Percentiles rank a stretch among this genome's conserved stretches.
Evolutionary conservation across 306 rosid genomes (phyloP).

Genomic region (Morella rubra): DNA sequence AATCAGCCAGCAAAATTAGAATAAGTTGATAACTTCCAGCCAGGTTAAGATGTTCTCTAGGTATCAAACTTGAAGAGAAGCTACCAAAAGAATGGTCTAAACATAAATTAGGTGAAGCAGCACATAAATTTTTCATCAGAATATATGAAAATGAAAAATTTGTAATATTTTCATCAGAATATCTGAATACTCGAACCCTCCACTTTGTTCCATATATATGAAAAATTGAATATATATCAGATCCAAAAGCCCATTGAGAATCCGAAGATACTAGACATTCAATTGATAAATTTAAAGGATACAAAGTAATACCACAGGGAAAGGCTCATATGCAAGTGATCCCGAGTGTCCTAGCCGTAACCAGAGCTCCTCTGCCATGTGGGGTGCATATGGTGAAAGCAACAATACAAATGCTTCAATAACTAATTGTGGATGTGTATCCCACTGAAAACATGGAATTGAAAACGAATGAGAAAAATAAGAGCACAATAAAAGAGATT

Average conservation of each 20-base stretch:
- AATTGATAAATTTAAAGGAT: slow-evolving; percentile 13
- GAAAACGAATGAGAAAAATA: slow-evolving; percentile 7
- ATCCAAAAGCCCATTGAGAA: neutral
- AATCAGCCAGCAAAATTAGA: neutral
- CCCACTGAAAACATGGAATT: slow-evolving; percentile 69
- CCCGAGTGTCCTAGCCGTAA: slow-evolving; percentile 79
- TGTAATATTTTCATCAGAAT: neutral
- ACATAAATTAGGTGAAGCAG: neutral
- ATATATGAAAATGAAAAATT: neutral
- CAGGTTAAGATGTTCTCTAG: neutral
- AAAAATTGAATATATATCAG: neutral
- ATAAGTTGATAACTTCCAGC: neutral
- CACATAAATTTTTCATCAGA: neutral
- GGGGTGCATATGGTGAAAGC: slow-evolving; percentile 95
- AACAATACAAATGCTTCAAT: slow-evolving; percentile 78
- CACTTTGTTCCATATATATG: neutral
- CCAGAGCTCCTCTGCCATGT: slow-evolving; percentile 97
- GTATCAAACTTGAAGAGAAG: neutral
- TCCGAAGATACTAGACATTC: slow-evolving; percentile 4
- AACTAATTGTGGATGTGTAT: slow-evolving; percentile 68
- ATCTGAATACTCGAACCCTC: neutral
- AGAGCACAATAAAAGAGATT: slow-evolving; percentile 2
- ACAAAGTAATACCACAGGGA: slow-evolving; percentile 63
- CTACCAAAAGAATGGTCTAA: neutral
- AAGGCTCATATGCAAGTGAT: slow-evolving; percentile 72